These are phyloP conservation scores for Wallacemonas sp. DNA, from an alignment of 208 protist genomes.

Conservation along the genomic window DNA sequence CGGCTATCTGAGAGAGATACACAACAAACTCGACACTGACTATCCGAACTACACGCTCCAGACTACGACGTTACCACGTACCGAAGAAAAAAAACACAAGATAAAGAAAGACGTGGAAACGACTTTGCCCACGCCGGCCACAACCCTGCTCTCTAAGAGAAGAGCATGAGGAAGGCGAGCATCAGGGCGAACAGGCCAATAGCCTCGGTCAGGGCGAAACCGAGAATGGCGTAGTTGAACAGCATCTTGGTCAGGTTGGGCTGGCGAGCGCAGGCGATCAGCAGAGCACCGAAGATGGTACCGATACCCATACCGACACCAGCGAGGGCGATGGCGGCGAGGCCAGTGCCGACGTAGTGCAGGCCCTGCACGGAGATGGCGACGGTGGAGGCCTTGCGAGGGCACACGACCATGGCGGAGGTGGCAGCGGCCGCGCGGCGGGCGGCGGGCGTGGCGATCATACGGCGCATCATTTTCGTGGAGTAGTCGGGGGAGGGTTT, in stretches of 20 bases:
- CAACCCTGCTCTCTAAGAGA: constrained; percentile 70
- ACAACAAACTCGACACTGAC: too few species aligned
- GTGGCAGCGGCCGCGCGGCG: constrained; percentile 26
- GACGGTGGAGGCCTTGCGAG: constrained; percentile 60
- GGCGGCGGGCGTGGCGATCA: constrained; percentile 31
- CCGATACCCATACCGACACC: constrained; percentile 72
- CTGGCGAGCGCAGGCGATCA: constrained; percentile 74
- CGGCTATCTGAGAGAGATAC: too few species aligned
- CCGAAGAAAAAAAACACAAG: constrained; percentile 14
- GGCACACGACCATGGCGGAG: constrained; percentile 35
- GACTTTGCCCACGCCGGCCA: too few species aligned
- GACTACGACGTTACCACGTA: constrained; percentile 1
- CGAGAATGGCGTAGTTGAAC: constrained; percentile 84
- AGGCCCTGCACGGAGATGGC: constrained; percentile 72
- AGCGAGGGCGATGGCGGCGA: constrained; percentile 74
- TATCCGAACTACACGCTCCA: not conserved
- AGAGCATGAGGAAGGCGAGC: constrained; percentile 84
- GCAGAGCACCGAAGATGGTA: constrained; percentile 67
- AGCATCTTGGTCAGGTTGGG: constrained; percentile 81
- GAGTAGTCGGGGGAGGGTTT: too few species aligned
- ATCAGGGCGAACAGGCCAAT: constrained; percentile 80
- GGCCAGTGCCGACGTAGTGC: constrained; percentile 77
- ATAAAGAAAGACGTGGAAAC: too few species aligned
- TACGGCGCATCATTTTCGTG: constrained; percentile 51
- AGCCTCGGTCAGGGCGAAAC: constrained; percentile 81